Evolutionary conservation across 1,284 basidiomycete species (phyloP), one percentile per base, ranked within the genome.

Genomic region (Ganoderma resinaceum): DNA sequence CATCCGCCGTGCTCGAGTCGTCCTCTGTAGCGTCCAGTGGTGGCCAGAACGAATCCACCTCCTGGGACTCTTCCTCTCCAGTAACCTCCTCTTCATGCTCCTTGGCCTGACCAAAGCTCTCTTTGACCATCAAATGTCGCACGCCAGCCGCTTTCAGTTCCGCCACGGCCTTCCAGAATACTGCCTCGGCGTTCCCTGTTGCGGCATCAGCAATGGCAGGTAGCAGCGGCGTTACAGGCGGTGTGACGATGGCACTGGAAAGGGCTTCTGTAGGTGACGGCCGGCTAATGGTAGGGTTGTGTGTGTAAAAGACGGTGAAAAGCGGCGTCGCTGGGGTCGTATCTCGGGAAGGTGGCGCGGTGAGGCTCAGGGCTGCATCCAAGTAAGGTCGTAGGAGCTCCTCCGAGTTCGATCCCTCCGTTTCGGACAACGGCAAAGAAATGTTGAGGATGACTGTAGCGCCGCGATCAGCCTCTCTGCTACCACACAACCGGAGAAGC

Each of bases 301-400:
- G 85, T 31, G 82, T 78, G 75, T 90, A 93, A 74, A 87, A 90
- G 26, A 85, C 71, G 6, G 84, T 84, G 75, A 90, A 91, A 0
- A 89, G 78, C 8, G 87, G 83, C 20, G 76, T 61, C 11, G 80
- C 72, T 0, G 79, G 71, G 20, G 68, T 33, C 2, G 61, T 26
- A 9, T 62, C 69, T 12, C 69, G 7, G 2, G 65, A 29, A 31
- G 68, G 66, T 38, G 71, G 71, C 9, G 68, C 60, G 61, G 81
- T 73, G n/a, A 86, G 79, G 35, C 78, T 76, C 6, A 89, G 77
- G 1, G 87, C 77, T 0, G 84, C 81, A 40, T 85, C 76, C 23
- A 94, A 82, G 75, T 94, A 94, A 1, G 92, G 91, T 26, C 80
- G 75, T 11, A 95, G 80, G 7, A 89, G 74, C 0, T 78, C 75